Evolutionary conservation across 2,329 filamentous ascomycete species (phyloP).

Genomic region (Chalaropsis ovoidea): DNA sequence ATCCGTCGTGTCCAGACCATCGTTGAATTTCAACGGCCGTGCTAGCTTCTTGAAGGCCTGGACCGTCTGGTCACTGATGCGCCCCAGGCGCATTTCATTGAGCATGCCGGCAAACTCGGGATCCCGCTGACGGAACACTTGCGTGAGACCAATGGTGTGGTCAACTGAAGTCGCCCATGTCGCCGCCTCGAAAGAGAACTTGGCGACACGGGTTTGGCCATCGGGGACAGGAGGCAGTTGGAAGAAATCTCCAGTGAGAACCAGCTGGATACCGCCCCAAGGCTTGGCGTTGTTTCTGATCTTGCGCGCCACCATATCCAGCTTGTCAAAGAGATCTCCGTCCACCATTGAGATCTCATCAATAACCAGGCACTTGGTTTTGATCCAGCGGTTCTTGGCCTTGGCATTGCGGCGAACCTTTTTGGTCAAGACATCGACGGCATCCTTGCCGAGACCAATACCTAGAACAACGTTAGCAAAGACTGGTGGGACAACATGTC

Average conservation of each 20-base stretch:
- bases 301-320: constrained; percentile 73
- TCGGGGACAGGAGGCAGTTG: constrained; percentile 92
- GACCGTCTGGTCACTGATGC: constrained; percentile 65
- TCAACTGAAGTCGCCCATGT: constrained; percentile 91
- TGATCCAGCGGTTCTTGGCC: constrained; percentile 77
- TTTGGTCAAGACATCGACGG: constrained; percentile 66
- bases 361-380: constrained; percentile 76
- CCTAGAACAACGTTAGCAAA: constrained; percentile 28
- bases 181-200: constrained; percentile 84
- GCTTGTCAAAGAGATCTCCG: constrained; percentile 90
- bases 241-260: constrained; percentile 97
- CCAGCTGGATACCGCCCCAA: constrained; percentile 90
- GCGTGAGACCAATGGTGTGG: constrained; percentile 87
- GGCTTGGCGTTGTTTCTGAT: constrained; percentile 84
- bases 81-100: constrained; percentile 92
- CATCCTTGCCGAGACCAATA: constrained; percentile 89
- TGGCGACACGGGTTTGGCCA: constrained; percentile 52
- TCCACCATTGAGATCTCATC: constrained; percentile 99
- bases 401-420: constrained; percentile 87
- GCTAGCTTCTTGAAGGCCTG: constrained; percentile 63
- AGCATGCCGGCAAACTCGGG: constrained; percentile 83
- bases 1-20: constrained; percentile 65
- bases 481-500: neutral
- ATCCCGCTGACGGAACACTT: constrained; percentile 94
- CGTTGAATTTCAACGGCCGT: constrained; percentile 60